Evolutionary conservation across 2,329 filamentous ascomycete genomes (phyloP), one percentile per base, ranked within the genome.

Genomic region (Calonectria pteridis): DNA sequence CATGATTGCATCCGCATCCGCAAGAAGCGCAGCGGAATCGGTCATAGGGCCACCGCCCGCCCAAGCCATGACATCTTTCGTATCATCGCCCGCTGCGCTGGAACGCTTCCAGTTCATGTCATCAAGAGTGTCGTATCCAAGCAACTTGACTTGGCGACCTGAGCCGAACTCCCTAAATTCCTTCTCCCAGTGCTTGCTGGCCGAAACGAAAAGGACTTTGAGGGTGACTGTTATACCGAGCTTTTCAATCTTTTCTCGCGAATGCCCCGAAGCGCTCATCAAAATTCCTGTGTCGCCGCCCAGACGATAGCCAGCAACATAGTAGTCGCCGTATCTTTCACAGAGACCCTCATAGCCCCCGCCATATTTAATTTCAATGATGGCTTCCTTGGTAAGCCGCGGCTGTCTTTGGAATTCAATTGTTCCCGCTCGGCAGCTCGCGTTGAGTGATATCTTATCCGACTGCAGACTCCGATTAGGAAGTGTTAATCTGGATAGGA

Each of bases 161-260:
- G 53, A 33, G n/a, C 53, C 53, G 37, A 59, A 59, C 53, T 59
- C 53, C 31, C 31, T 37, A n/a, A 59, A 59, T 18, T 59, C 53
- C 31, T 59, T 59, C n/a, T 59, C 53, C 53, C 53, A 59, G 31
- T 59, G 53, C 31, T 59, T 59, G 31, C 53, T 59, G 31, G 53
- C 31, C 1, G 31, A 35, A 23, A 59, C 18, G 31, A 59, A 59
- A 4, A 59, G 53, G 2, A 59, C 53, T 10, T 59, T 37, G 31
- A 59, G 6, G 1, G 53, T 59, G 14, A 59, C 53, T 7, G 53
- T 59, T 9, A 59, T 13, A 6, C 53, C 53, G 7, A 59, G 23
- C 31, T 59, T 59, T 20, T 59, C 53, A 35, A 35, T 59, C 53
- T 59, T 59, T 37, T 59, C 53, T 16, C 53, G n/a, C 18, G 53